Evolutionary conservation across 2,329 filamentous ascomycete species (phyloP), one percentile per base, ranked within the genome.

Genomic region (Paracoccidioides lutzii): DNA sequence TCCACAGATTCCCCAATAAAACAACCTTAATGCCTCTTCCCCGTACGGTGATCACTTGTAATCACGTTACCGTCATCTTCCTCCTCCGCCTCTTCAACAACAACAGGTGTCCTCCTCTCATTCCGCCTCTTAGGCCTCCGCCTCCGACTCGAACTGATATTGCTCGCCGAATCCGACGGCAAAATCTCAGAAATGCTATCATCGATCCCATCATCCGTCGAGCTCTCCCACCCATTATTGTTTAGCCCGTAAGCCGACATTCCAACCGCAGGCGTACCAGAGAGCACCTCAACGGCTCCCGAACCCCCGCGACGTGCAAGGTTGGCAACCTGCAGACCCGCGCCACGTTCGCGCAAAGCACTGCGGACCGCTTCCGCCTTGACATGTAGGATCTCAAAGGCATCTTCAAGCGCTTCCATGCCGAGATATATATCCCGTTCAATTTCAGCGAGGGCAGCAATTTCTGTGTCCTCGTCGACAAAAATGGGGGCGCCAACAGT

Each of bases 371-470:
- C 71, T 72, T 96, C 90, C 1, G 91, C 91, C 65, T 85, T 85
- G 61, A 82, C 80, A 67, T 97, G 91, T n/a, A 97, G 77, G 33
- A 82, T 83, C 73, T 97, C 91, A 63, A 97, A 96, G 0, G 90
- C 90, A 66, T 96, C 89, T 70, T 97, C 91, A 30, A 97, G 79
- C 0, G 83, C 84, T 72, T 97, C 91, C 91, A 97, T 97, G 59
- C 90, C 88, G 38, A 83, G 79, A 71, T 91, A 96, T 57, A 97
- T 95, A 65, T 95, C 89, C 5, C 90, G 83, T 71, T 97, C 91
- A 42, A 96, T 84, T 71, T 96, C 91, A 6, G 89, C 89, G 5
- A 96, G 78, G 1, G 88, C 87, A 0, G 87, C 87, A 64, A 96
- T 90, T 69, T 96, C 91, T 54, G 88, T 88, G 65, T 97, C 91